Conservation (phyloP, 495 filamentous ascomycete genomes). For the Rostrohypoxylon terebratum region DNA sequence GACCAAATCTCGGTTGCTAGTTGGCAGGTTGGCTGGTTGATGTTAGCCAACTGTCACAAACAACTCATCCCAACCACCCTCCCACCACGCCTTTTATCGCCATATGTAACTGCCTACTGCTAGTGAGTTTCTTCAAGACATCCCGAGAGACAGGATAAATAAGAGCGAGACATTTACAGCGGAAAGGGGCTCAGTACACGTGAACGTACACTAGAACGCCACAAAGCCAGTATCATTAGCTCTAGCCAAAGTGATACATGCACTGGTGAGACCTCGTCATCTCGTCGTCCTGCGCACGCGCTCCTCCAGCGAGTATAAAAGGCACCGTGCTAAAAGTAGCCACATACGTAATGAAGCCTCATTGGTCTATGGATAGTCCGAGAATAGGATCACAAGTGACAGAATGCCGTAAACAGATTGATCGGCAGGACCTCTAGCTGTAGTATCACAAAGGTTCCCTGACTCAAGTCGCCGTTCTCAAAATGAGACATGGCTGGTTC, state of each 20-base stretch:
- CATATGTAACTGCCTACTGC: not conserved
- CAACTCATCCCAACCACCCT: slow-evolving; percentile 11
- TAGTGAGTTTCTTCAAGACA: slow-evolving; percentile 4
- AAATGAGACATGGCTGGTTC: slow-evolving; percentile 3
- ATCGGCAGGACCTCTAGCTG: not conserved
- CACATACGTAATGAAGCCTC: not conserved
- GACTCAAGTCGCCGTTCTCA: slow-evolving; percentile 1
- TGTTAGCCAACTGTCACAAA: slow-evolving; percentile 2
- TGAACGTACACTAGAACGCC: not conserved
- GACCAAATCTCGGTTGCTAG: slow-evolving; percentile 23
- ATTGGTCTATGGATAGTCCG: slow-evolving; percentile 3
- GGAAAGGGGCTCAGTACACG: not conserved
- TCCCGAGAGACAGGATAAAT: slow-evolving; percentile 25
- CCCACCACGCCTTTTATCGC: slow-evolving; percentile 20
- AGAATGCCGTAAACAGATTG: not conserved
- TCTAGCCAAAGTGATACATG: not conserved
- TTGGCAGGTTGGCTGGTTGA: not conserved
- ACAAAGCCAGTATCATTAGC: not conserved
- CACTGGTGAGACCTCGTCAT: not conserved
- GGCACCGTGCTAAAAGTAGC: not conserved
- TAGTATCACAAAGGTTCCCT: not conserved
- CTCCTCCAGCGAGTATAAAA: not conserved
- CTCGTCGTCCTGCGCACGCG: not conserved
- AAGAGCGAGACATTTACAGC: slow-evolving; percentile 17
- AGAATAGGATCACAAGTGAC: slow-evolving; percentile 8